Percentiles rank a stretch among this genome's conserved stretches.
These are phyloP conservation scores for Beauveria varroae DNA, from an alignment of 2,329 filamentous ascomycete genomes.

Conservation along the genomic window DNA sequence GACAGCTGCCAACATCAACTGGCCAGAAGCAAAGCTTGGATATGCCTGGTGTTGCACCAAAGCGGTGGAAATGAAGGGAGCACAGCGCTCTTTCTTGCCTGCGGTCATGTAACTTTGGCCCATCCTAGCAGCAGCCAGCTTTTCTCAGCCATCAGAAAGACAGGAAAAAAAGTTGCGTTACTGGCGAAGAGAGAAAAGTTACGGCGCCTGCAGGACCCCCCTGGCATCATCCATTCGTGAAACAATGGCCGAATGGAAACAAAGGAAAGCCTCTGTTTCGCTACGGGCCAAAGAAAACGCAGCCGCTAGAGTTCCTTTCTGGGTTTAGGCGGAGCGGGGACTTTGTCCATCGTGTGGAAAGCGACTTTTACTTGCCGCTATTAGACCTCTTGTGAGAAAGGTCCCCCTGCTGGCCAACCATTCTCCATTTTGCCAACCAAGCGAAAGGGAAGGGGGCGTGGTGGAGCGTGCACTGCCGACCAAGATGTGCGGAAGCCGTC, in stretches of 20 bases:
- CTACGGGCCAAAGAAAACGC: background rate
- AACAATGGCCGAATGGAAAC: constrained; percentile 1
- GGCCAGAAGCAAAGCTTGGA: background rate
- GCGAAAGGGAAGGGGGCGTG: background rate
- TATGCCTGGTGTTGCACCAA: background rate
- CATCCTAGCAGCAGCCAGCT: background rate
- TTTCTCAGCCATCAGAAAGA: background rate
- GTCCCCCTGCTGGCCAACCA: background rate
- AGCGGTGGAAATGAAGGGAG: constrained; percentile 4
- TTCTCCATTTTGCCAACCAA: background rate
- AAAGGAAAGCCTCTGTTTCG: background rate
- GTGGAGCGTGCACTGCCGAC: background rate
- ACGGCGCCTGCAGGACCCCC: constrained; percentile 9
- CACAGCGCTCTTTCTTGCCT: background rate
- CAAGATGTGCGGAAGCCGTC: background rate
- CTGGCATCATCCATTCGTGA: constrained; percentile 6
- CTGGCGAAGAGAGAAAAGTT: background rate
- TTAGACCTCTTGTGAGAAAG: background rate
- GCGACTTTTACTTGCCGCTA: constrained; percentile 4
- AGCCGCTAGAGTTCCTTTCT: background rate
- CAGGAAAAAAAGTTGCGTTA: background rate
- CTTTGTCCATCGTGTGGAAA: background rate
- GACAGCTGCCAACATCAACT: background rate
- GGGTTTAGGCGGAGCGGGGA: background rate
- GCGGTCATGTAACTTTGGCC: background rate